These are phyloP conservation scores for Claviceps paspali DNA, from an alignment of 2,329 filamentous ascomycete genomes.

Conservation along the genomic window DNA sequence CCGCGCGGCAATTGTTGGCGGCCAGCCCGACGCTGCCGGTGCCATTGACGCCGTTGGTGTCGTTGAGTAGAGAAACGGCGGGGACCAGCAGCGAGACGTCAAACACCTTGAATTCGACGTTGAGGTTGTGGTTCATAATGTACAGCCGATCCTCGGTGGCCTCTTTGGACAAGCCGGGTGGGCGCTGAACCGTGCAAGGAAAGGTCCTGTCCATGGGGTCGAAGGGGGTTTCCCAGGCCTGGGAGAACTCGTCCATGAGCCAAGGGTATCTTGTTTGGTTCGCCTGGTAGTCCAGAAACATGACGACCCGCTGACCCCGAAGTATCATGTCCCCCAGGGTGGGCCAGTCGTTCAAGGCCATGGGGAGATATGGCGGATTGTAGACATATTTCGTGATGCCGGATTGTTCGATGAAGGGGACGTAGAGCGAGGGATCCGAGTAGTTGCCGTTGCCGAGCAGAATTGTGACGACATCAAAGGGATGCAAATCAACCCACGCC, in stretches of 20 bases:
- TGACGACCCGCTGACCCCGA: constrained; percentile 51
- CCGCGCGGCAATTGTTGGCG: constrained; percentile 42
- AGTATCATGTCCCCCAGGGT: constrained; percentile 66
- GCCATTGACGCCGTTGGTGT: constrained; percentile 54
- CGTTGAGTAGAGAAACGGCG: constrained; percentile 51
- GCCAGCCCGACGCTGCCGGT: constrained; percentile 50
- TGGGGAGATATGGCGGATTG: constrained; percentile 52
- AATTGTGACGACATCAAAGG: constrained; percentile 78
- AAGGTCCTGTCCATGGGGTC: constrained; percentile 50
- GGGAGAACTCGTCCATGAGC: constrained; percentile 73
- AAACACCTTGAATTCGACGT: constrained; percentile 56
- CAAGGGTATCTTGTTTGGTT: constrained; percentile 68
- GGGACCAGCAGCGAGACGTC: constrained; percentile 53
- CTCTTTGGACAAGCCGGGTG: constrained; percentile 43
- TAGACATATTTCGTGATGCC: constrained; percentile 64
- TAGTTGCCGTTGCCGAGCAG: constrained; percentile 75
- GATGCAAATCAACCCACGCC: constrained; percentile 59
- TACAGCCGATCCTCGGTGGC: constrained; percentile 53
- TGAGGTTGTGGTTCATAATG: constrained; percentile 83
- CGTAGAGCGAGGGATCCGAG: constrained; percentile 47
- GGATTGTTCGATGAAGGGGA: constrained; percentile 50
- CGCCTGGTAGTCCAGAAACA: constrained; percentile 76
- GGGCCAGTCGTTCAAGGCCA: constrained; percentile 67
- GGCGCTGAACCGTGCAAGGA: constrained; percentile 65
- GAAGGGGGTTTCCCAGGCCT: constrained; percentile 86